Conservation (phyloP, 441 rosid species). For the Breynia disticha region DNA sequence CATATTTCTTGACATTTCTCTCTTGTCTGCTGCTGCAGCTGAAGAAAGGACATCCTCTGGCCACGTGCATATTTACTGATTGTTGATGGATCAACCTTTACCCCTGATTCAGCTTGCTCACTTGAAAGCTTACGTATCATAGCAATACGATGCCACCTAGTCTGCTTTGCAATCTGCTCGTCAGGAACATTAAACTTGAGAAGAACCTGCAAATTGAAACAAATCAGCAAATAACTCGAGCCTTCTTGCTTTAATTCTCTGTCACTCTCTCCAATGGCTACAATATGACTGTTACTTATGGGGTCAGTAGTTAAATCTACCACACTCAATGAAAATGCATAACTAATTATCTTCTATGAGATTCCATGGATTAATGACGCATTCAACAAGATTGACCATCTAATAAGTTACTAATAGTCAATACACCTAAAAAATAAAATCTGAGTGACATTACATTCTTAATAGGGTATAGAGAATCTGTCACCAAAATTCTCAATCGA, state of each 20-base stretch:
- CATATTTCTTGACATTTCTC: slow-evolving; percentile 99
- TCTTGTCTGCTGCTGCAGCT: slow-evolving; percentile 97
- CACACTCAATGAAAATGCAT: no score
- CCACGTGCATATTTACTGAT: slow-evolving; percentile 98
- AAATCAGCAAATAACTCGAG: slow-evolving; percentile 1
- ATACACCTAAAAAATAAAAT: no score
- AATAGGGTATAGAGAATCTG: no score
- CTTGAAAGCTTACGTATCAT: slow-evolving; percentile 99
- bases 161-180: slow-evolving; percentile 81
- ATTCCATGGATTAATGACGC: no score
- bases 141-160: slow-evolving; percentile 99
- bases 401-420: no score
- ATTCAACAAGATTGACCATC: no score
- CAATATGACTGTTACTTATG: neutral
- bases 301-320: neutral
- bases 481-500: no score
- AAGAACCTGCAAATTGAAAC: slow-evolving; percentile 54
- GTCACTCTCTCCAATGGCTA: neutral
- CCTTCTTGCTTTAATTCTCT: neutral
- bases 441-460: no score
- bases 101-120: slow-evolving; percentile 97
- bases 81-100: slow-evolving; percentile 93
- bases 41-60: slow-evolving; percentile 97
- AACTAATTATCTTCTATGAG: no score
- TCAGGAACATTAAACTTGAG: slow-evolving; percentile 91